phyloP scores from a whole-genome alignment of 768 basidiomycete species.

The Auricularia auricula-judae region DNA sequence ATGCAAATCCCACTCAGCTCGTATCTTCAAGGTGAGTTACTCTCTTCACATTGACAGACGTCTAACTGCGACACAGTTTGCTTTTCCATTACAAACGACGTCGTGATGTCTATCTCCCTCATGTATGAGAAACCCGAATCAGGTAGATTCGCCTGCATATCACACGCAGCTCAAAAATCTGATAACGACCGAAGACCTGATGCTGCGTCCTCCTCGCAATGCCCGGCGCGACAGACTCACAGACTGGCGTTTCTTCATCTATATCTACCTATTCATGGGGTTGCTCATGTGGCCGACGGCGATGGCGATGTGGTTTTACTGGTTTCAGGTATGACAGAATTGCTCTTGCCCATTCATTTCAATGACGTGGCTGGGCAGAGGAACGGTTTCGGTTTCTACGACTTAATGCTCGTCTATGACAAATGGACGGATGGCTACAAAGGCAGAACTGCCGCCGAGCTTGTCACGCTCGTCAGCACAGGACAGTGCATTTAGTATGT shows the following conservation, averaged over 20 bases:
- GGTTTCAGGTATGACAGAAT: constrained; percentile 19
- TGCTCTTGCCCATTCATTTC: neutral
- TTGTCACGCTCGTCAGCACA: constrained; percentile 25
- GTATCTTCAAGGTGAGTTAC: constrained; percentile 28
- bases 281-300: constrained; percentile 36
- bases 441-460: constrained; percentile 19
- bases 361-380: neutral
- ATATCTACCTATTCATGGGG: constrained; percentile 25
- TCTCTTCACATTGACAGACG: neutral
- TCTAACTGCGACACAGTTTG: constrained; percentile 19
- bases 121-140: constrained; percentile 43
- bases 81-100: constrained; percentile 44
- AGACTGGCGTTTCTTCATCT: constrained; percentile 26
- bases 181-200: constrained; percentile 23
- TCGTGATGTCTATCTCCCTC: constrained; percentile 38
- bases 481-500: constrained; percentile 38
- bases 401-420: constrained; percentile 31
- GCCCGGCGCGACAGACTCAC: constrained; percentile 45
- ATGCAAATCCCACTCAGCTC: constrained; percentile 48
- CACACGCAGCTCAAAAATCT: neutral
- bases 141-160: constrained; percentile 16
- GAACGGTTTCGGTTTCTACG: constrained; percentile 22
- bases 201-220: constrained; percentile 44
- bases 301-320: constrained; percentile 28
- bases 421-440: constrained; percentile 27